Percentiles rank a stretch among this genome's conserved stretches.
These are phyloP conservation scores for Botrytis porri DNA, from an alignment of 2,329 filamentous ascomycete species.

Conservation along the genomic window DNA sequence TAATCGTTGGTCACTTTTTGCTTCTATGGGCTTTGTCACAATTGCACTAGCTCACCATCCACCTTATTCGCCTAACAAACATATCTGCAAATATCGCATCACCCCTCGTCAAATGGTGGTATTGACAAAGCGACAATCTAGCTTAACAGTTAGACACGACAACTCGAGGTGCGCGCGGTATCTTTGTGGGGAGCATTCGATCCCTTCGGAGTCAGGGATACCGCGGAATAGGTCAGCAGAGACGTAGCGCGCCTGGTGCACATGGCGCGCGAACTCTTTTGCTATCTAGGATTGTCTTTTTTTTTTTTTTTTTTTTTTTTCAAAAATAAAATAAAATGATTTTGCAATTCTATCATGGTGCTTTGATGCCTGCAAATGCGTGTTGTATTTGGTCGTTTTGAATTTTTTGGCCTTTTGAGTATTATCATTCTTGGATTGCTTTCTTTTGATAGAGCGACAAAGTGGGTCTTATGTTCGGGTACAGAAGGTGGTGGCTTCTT, in stretches of 20 bases:
- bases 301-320: too few relatives aligned
- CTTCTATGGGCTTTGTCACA: background rate
- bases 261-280: background rate
- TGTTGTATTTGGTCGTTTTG: background rate
- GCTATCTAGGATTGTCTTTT: background rate
- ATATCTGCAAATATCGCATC: background rate
- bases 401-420: background rate
- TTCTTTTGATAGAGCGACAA: background rate
- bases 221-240: background rate
- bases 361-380: background rate
- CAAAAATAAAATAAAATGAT: too few relatives aligned
- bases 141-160: conserved; percentile 2
- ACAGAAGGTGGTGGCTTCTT: background rate
- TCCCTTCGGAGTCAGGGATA: conserved; percentile 10
- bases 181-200: conserved; percentile 11
- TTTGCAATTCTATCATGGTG: background rate
- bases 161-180: conserved; percentile 9
- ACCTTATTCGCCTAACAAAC: background rate
- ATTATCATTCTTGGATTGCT: background rate
- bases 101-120: conserved; percentile 3
- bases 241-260: background rate
- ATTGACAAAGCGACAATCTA: conserved; percentile 8
- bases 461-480: background rate
- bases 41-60: background rate
- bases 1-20: background rate